Conservation (phyloP, 2,329 filamentous ascomycete genomes). For the Macrophomina phaseolina region DNA sequence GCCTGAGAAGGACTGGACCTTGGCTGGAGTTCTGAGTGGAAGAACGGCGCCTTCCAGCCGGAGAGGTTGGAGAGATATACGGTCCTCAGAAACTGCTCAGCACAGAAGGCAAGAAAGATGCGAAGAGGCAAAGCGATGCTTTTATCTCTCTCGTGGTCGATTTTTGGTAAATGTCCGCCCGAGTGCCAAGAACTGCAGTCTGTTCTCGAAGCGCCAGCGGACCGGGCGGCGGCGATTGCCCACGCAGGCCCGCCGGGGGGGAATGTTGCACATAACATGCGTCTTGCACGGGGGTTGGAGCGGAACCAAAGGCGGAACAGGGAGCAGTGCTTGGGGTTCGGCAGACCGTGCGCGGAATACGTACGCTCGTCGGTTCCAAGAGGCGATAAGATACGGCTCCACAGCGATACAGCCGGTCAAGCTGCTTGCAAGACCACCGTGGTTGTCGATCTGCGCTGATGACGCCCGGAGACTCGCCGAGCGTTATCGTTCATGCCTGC, state of each 20-base stretch:
- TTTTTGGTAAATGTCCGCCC: background rate
- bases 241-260: background rate
- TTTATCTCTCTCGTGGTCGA: background rate
- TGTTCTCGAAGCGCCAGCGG: background rate
- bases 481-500: background rate
- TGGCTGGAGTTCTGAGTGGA: background rate
- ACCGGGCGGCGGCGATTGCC: background rate
- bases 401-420: background rate
- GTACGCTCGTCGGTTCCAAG: background rate
- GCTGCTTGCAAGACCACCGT: background rate
- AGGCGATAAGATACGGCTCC: constrained; percentile 21
- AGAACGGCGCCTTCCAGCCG: background rate
- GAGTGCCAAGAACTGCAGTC: background rate
- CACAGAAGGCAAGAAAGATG: background rate
- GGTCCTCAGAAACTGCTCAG: background rate
- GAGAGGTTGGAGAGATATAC: background rate
- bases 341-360: background rate
- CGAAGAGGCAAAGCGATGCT: background rate
- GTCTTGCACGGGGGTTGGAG: background rate
- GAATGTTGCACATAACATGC: background rate
- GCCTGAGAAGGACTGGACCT: background rate
- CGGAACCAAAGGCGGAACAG: background rate
- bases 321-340: background rate
- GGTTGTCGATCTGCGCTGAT: constrained; percentile 8
- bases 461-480: constrained; percentile 14